phyloP scores from a whole-genome alignment of 306 rosid species.

The Purshia tridentata region DNA sequence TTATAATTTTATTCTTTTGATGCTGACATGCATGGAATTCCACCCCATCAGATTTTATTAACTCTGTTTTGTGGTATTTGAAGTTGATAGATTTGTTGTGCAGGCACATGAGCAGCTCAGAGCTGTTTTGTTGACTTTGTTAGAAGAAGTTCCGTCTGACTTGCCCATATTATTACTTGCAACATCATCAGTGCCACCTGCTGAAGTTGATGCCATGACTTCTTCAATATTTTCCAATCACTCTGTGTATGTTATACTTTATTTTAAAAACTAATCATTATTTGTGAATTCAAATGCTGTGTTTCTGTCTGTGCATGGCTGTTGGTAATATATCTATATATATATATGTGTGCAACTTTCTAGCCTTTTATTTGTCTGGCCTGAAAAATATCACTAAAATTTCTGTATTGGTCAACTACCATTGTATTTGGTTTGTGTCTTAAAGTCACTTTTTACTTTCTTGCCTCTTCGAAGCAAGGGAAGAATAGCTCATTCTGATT shows the following conservation, averaged over 20 bases:
- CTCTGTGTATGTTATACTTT: constrained; percentile 59
- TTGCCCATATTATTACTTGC: constrained; percentile 80
- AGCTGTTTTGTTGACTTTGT: constrained; percentile 83
- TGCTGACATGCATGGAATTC: background rate
- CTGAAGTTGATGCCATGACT: constrained; percentile 72
- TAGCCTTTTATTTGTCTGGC: background rate
- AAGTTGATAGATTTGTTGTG: constrained; percentile 31
- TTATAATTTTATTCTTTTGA: constrained; percentile 8
- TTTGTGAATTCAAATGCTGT: constrained; percentile 7
- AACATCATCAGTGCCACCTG: constrained; percentile 60
- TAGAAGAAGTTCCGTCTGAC: constrained; percentile 88
- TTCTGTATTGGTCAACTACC: background rate
- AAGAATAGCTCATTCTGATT: background rate
- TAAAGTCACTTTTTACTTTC: background rate
- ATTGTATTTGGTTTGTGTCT: background rate
- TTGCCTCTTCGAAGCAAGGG: background rate
- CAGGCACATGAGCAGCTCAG: constrained; percentile 97
- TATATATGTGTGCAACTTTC: constrained; percentile 4
- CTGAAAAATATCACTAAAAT: background rate
- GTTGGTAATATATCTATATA: background rate
- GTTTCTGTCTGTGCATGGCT: background rate
- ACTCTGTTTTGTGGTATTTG: constrained; percentile 23
- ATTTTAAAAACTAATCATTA: constrained; percentile 19
- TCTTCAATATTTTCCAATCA: constrained; percentile 59
- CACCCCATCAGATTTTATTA: background rate